phyloP scores from a whole-genome alignment of 1,139 yeast genomes.

The Groenewaldozyma sp. region DNA sequence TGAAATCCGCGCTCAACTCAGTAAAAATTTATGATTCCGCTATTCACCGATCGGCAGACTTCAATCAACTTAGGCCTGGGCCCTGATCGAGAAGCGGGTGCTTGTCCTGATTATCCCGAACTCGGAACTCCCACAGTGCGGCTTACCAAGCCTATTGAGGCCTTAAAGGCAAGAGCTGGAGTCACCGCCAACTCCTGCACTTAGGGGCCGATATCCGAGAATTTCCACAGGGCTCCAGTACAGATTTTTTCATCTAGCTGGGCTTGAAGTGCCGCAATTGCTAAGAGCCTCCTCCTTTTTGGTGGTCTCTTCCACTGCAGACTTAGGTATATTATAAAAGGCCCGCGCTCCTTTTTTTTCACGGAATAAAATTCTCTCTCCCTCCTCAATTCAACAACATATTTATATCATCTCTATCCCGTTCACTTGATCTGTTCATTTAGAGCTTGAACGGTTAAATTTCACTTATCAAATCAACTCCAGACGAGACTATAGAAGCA shows the following conservation, averaged over 20 bases:
- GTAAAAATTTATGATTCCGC: no score
- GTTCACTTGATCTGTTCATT: no score
- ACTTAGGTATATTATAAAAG: background rate
- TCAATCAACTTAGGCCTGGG: no score
- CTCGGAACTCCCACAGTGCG: no score
- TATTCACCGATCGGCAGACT: no score
- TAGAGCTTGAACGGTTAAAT: no score
- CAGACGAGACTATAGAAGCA: background rate
- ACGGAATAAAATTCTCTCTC: background rate
- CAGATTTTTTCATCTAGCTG: background rate
- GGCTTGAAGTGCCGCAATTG: no score
- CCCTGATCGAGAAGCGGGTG: no score
- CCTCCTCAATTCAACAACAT: background rate
- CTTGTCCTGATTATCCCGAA: no score
- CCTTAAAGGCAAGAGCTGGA: constrained; percentile 4
- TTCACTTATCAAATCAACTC: no score
- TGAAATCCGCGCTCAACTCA: no score
- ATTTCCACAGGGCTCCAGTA: background rate
- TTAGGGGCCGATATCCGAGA: constrained; percentile 4
- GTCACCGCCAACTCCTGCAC: constrained; percentile 7
- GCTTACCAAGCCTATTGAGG: background rate
- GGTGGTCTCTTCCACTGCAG: background rate
- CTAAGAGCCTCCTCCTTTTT: no score
- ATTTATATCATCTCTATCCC: background rate
- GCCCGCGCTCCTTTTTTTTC: background rate